These are phyloP conservation scores for Pichia nanzhaoensis DNA, from an alignment of 805 yeast species.

Conservation along the genomic window DNA sequence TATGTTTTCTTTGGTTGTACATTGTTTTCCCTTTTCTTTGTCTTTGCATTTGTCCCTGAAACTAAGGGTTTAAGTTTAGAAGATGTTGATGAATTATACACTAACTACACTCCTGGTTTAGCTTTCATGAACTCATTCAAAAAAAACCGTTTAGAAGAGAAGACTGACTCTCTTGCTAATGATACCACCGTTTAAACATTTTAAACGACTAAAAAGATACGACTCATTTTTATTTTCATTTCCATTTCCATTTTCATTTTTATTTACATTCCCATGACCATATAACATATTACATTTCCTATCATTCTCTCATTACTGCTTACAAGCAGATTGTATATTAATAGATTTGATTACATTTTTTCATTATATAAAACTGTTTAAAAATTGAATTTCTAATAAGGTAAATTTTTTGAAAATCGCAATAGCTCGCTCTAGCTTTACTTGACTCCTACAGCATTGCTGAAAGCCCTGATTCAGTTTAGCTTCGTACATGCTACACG, in stretches of 20 bases:
- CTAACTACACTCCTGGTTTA: conserved; percentile 30
- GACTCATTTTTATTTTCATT: no score
- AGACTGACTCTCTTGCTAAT: neutral
- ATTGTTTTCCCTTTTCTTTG: conserved; percentile 47
- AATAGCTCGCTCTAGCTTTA: conserved; percentile 6
- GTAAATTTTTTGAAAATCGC: conserved; percentile 10
- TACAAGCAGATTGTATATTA: neutral
- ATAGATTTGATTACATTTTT: neutral
- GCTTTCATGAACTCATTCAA: conserved; percentile 24
- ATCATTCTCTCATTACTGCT: no score
- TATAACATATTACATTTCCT: no score
- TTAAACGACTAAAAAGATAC: no score
- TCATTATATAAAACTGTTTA: conserved; percentile 7
- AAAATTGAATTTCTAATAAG: conserved; percentile 7
- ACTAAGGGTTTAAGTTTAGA: conserved; percentile 52
- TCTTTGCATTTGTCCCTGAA: conserved; percentile 46
- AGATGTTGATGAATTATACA: conserved; percentile 49
- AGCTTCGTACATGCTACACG: conserved; percentile 1
- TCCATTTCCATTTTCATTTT: no score
- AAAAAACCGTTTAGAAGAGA: conserved; percentile 6
- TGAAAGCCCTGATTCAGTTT: conserved; percentile 2
- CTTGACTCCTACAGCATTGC: neutral
- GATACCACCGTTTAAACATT: neutral
- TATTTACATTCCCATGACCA: no score
- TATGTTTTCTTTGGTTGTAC: conserved; percentile 51